A percentile compares a stretch with the other conserved stretches of the same genome.
These are phyloP conservation scores for Carex littledalei DNA, from an alignment of 176 grass and related monocot genomes.

Conservation along the genomic window DNA sequence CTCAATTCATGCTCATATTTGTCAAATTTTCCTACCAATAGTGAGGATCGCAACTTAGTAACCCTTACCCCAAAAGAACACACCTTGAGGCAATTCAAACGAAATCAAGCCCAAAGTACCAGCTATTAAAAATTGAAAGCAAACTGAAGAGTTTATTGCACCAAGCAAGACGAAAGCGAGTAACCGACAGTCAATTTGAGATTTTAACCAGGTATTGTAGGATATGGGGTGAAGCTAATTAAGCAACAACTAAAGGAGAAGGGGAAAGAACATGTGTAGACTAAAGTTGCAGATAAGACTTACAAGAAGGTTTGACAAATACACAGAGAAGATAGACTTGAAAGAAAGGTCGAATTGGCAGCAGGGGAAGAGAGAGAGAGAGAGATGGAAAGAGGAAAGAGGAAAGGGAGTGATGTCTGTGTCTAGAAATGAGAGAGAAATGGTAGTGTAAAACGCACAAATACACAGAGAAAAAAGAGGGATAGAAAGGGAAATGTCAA, in stretches of 20 bases:
- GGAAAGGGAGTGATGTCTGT: conserved; percentile 6
- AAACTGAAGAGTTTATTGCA: not conserved
- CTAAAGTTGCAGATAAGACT: conserved; percentile 10
- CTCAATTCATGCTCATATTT: not conserved
- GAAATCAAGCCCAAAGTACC: conserved; percentile 4
- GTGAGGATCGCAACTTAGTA: not conserved
- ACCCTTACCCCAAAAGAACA: not conserved
- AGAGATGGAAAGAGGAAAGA: too few species aligned
- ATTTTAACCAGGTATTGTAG: not conserved
- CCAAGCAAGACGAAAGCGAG: not conserved
- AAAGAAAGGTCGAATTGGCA: not conserved
- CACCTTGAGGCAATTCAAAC: not conserved
- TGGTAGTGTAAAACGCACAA: conserved; percentile 22
- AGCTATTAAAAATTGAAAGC: not conserved
- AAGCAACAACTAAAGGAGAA: not conserved
- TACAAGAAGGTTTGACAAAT: conserved; percentile 25
- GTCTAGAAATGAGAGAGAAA: conserved; percentile 19
- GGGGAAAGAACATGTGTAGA: not conserved
- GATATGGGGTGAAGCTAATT: not conserved
- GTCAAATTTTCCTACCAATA: not conserved
- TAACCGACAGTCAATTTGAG: not conserved
- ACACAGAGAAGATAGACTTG: not conserved
- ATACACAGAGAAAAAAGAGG: not conserved
- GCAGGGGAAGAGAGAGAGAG: not conserved
- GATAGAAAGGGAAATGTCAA: conserved; percentile 20